Evolutionary conservation across 1,284 basidiomycete species (phyloP).

Genomic region (Boletus hoseneyae): DNA sequence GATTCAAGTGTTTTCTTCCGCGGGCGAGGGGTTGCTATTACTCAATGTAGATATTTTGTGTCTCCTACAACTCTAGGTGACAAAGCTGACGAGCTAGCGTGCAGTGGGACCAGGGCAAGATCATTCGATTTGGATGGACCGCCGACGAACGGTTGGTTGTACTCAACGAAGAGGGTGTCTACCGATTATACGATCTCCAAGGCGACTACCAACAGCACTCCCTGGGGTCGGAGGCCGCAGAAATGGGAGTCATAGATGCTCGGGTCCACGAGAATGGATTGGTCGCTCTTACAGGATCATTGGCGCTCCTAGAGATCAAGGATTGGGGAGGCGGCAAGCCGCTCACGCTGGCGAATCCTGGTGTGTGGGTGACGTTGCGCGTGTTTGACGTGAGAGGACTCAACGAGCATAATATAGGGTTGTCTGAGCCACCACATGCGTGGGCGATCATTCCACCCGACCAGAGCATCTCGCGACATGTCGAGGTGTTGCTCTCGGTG

Average conservation of each 20-base stretch:
- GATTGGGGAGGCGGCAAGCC: conserved; percentile 79
- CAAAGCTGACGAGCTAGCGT: conserved; percentile 21
- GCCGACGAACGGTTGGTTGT: conserved; percentile 77
- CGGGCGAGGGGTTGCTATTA: conserved; percentile 62
- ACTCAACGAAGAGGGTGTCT: conserved; percentile 89
- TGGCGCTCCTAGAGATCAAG: conserved; percentile 81
- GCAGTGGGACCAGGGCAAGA: conserved; percentile 82
- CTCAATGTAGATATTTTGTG: conserved; percentile 62
- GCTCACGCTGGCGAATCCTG: conserved; percentile 63
- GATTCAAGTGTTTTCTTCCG: conserved; percentile 72
- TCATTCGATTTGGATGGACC: conserved; percentile 84
- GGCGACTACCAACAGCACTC: conserved; percentile 83
- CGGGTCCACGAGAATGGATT: conserved; percentile 83
- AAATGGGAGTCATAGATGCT: conserved; percentile 84
- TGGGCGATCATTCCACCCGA: conserved; percentile 90
- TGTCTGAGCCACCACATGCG: conserved; percentile 73
- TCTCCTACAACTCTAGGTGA: not conserved
- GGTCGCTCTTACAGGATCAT: conserved; percentile 78
- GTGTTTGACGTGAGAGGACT: conserved; percentile 10
- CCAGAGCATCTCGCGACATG: conserved; percentile 79
- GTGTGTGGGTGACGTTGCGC: conserved; percentile 41
- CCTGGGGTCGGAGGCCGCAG: conserved; percentile 80
- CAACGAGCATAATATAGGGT: conserved; percentile 39
- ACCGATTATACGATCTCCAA: conserved; percentile 87
- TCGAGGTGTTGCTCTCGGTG: conserved; percentile 81